Base-by-base conservation (phyloP, 768 basidiomycete species). In the Naganishia kalamii region DNA sequence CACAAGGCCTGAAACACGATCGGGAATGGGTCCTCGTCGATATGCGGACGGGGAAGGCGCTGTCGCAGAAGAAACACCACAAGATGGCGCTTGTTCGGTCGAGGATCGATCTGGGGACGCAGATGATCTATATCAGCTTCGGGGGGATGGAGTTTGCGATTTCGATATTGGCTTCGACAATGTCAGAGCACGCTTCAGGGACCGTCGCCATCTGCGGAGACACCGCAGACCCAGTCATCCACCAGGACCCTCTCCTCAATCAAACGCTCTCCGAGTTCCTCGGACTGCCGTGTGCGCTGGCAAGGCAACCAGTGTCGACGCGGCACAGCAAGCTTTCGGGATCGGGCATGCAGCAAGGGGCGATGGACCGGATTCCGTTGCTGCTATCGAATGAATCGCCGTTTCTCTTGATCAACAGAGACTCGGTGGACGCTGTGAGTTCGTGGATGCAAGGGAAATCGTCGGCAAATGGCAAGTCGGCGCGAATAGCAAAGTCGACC, bases 21-120 rank as follows among this genome's bases (percentile, higher is more conserved):
- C 68, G 72, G 13, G 69, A 69, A 59, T 70, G 70, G 67, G 68
- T 70, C 62, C 62, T 74, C 32, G 66, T 74, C 48, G 62, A 67
- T 37, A 30, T 61, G 2, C 23, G 52, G 19, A 67, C 66, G 21
- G 66, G 67, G 4, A 65, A 68, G 21, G 67, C 67, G 0, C 65
- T 74, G 21, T 67, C 65, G 7, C 69, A 70, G 57, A 74, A 74
- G 54, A 67, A 57, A 8, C 63, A 68, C 40, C 67, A 70, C 15
- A 68, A 66, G 17, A 71, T 74, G 72, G 70, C 70, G 8, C 62
- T 70, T 37, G 69, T 74, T 50, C 62, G 57, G 8, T 67, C 72
- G 1, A 2, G 21, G 0, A 32, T 74, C 41, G 61, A 69, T 21
- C 40, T 65, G 4, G 32, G 61, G 1, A 17, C 43, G 4, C 44